Base-by-base conservation (phyloP, 1,284 basidiomycete genomes). In the Lentinula novae-zelandiae region DNA sequence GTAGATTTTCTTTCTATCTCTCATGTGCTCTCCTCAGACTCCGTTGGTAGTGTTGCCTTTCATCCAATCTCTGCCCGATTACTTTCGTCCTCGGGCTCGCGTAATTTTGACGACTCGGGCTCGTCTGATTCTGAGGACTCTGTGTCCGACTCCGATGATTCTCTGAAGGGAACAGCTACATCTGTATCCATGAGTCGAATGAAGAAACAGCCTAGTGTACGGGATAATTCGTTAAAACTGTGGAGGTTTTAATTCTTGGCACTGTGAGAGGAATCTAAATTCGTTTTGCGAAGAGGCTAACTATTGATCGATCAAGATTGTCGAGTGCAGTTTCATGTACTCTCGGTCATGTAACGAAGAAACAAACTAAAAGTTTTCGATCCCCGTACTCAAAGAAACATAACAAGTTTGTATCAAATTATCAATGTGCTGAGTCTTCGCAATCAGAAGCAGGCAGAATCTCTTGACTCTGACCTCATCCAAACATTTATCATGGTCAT, bases 21-120 rank as follows among this genome's bases (percentile, higher is more conserved):
- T 52, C 12, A 20, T 20, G 57, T 1, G 58, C 44, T 20, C 12
- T 40, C 36, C 17, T 27, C 39, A 87, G 87, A 91, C 68, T 78
- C 86, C 5, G 69, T 90, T 13, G 84, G 86, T 0, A 82, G 83
- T 2, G 82, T 86, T 0, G 71, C 78, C 0, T 89, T 91, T 64
- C 86, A 90, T 64, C 86, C 89, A 0, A 68, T 78, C 13, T 73
- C 75, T 13, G 71, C 87, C 0, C 49, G 75, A 4, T 62, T 90
- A 6, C 67, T 88, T 15, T 85, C 87, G 0, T 77, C 78, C 2
- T 86, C 87, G 0, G 89, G 89, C 8, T 87, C 89, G n/a, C 76
- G 89, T 34, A 82, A 87, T 68, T 90, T 89, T 62, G 60, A 51
- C 13, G 31, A 48, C 17, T 17, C 17, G 7, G 33, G 8, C 15